Base-by-base conservation (phyloP, 495 filamentous ascomycete species). In the Penicillium paxilli region DNA sequence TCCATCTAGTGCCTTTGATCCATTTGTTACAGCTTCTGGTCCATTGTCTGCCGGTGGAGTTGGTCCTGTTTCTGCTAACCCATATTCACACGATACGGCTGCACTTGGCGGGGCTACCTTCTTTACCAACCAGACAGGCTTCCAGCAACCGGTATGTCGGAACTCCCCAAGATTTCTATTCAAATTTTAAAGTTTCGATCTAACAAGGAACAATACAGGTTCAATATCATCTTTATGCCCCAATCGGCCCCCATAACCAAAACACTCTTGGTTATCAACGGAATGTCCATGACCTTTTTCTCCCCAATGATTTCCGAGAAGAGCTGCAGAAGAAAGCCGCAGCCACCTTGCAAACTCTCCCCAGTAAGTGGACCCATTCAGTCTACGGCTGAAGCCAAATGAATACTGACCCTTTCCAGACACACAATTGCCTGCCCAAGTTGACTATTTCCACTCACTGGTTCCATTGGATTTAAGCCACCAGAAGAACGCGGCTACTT, bases 181-280 rank as follows among this genome's bases (percentile, higher is more conserved):
- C 14, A n/a, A n/a, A n/a, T 2, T 38, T 19, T 38, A 35, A 8
- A 30, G 35, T 37, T 35, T 52, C 20, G 10, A 24, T 44, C 35
- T 59, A 38, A 70, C 30, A 38, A 16, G 9, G 42, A 5, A n/a
- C n/a, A n/a, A 33, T 52, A 20, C 51, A 89, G 79, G 86, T 90
- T 48, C 84, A 94, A 77, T 96, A 96, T 66, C 93, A 98, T 73
- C 83, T 96, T 6, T 98, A 98, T 65, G 89, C 91, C 19, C 91
- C 92, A 1, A 78, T 89, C 54, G 90, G 90, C n/a, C 85, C 91
- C 7, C 86, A 92, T 62, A 84, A 83, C 53, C 85, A 91, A 63
- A 89, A 87, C 54, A 77, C 91, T 12, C 77, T 87, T 49, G 83
- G 85, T 3, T 96, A 94, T 71, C 91, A 98, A 65, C 83, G 88